These are phyloP conservation scores for Bipolaris sorokiniana DNA, from an alignment of 2,329 filamentous ascomycete genomes.

Conservation along the genomic window DNA sequence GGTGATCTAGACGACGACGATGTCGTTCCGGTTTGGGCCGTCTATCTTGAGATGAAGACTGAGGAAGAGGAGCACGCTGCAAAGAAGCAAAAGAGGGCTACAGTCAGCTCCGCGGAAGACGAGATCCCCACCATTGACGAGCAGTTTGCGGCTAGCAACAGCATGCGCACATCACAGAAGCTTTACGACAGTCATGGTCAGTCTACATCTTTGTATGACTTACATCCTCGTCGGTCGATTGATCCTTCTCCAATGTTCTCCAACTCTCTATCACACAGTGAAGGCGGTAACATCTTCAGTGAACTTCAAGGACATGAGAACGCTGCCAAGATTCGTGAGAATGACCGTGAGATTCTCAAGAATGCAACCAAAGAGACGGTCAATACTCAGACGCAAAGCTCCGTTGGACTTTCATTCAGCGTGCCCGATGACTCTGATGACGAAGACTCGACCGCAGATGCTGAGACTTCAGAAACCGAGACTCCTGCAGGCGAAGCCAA, in stretches of 20 bases:
- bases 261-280: constrained; percentile 18
- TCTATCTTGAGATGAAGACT: constrained; percentile 35
- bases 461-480: constrained; percentile 24
- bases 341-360: constrained; percentile 25
- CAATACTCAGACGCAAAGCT: constrained; percentile 11
- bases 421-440: constrained; percentile 34
- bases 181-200: constrained; percentile 33
- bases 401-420: constrained; percentile 27
- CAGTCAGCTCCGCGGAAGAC: constrained; percentile 16
- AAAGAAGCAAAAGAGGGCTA: constrained; percentile 33
- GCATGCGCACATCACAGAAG: constrained; percentile 7
- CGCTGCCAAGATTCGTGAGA: constrained; percentile 18
- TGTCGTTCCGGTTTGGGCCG: constrained; percentile 40
- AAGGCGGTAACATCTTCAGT: constrained; percentile 40
- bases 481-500: constrained; percentile 23
- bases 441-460: constrained; percentile 22
- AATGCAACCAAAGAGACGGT: constrained; percentile 18
- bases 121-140: constrained; percentile 35
- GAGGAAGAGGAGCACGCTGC: constrained; percentile 28
- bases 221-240: constrained; percentile 39
- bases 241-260: constrained; percentile 45
- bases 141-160: constrained; percentile 12
- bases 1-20: constrained; percentile 38
- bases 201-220: constrained; percentile 30
- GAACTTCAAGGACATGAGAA: constrained; percentile 29